Base-by-base conservation (phyloP, 257 asterid genomes). In the Cynanchum wilfordii region DNA sequence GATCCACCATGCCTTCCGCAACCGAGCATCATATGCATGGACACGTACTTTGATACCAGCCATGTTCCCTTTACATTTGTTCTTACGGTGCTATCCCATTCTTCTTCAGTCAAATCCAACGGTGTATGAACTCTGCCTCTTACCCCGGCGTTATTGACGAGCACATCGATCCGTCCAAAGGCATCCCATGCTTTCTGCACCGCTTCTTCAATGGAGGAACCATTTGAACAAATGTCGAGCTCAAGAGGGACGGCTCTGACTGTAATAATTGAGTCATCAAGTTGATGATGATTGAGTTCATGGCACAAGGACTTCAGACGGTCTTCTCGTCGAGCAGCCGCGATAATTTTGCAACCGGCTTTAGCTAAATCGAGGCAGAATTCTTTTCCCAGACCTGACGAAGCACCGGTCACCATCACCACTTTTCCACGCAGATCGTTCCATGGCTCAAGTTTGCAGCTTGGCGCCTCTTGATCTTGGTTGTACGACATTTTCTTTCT, bases 371-470 rank as follows among this genome's bases (percentile, higher is more conserved):
- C 83, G 0, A 77, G 12, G 63, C 88, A 87, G 78, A 87, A 81
- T n/a, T 72, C 77, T 25, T 66, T 75, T 38, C 92, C 92, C 10
- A 85, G 75, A 10, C 88, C 86, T 9, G 89, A 83, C 0, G 87
- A 87, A 0, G 92, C 88, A 30, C 89, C 89, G 24, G 87, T 87
- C 20, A 85, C 92, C 87, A 85, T 66, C 49, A 81, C 89, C 40
- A 81, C 73, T 66, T 87, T 85, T 65, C 65, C 45, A 1, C 40
- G 40, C 15, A 77, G 62, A 12, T 77, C 76, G 6, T n/a, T 15
- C 77, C 80, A 77, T 7, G 69, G 65, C 63, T 77, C 80, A 24
- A 77, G 70, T 5, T 73, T 36, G 47, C 49, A 19, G 20, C 38
- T 33, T 4, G n/a, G n/a, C n/a, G 40, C 77, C 78, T 42, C 73